Evolutionary conservation across 257 asterid species (phyloP).

Genomic region (Gentiana straminea): DNA sequence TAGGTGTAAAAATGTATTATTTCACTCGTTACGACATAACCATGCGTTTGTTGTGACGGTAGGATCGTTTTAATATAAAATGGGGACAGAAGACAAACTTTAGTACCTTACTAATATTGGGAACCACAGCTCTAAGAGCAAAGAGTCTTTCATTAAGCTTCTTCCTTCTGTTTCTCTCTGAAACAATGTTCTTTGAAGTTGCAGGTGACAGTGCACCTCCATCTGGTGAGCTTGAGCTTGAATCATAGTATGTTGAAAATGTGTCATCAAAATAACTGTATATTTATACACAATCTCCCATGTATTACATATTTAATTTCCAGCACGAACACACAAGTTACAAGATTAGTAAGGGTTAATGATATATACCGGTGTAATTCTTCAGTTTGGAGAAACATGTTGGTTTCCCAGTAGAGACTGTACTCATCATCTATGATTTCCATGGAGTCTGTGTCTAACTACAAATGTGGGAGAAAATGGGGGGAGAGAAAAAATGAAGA

Average conservation of each 20-base stretch:
- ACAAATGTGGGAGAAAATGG: not conserved
- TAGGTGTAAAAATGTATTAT: no score
- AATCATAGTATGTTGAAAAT: slow-evolving; percentile 45
- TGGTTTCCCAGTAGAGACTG: slow-evolving; percentile 50
- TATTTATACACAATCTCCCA: not conserved
- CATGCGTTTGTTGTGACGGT: no score
- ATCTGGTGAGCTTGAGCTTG: slow-evolving; percentile 51
- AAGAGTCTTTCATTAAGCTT: slow-evolving; percentile 64
- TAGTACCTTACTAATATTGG: slow-evolving; percentile 62
- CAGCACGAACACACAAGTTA: not conserved
- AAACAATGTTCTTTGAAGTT: slow-evolving; percentile 62
- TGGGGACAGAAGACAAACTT: no score
- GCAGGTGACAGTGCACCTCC: slow-evolving; percentile 29
- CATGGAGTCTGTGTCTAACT: slow-evolving; percentile 16
- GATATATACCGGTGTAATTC: slow-evolving; percentile 46
- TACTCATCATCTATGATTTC: slow-evolving; percentile 38
- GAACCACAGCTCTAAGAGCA: slow-evolving; percentile 77
- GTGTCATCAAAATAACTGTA: slow-evolving; percentile 47
- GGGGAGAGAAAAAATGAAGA: not conserved
- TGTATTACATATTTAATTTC: not conserved
- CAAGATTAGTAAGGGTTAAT: not conserved
- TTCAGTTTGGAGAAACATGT: slow-evolving; percentile 41
- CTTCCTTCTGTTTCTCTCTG: slow-evolving; percentile 72
- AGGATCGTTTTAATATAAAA: no score
- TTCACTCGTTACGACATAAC: no score